Evolutionary conservation across 2,329 filamentous ascomycete species (phyloP), one percentile per base, ranked within the genome.

Genomic region (Fusarium tjaetaba): DNA sequence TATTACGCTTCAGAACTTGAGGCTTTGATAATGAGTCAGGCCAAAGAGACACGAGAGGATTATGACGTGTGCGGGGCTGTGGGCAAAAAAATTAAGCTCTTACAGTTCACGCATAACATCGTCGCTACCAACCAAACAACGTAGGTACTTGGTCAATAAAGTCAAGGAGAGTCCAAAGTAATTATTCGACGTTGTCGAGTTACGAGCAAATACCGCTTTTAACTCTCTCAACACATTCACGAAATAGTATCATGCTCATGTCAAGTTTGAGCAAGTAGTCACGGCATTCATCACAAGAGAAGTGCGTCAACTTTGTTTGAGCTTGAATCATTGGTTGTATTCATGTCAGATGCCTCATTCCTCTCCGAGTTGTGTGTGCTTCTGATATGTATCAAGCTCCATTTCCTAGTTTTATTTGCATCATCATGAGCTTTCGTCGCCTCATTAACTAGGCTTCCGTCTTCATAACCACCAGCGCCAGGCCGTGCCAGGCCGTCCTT

Each of bases 401-500:
- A 49, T 73, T 71, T 65, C 68, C 56, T 70, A 55, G 43, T 65
- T 62, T 72, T 65, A 15, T 69, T 76, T 59, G 63, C 48, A 52
- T 73, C 64, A 38, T 62, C 60, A 66, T 72, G 59, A 65, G 45
- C 61, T 61, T 55, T 74, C 68, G 43, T 78, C 61, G 60, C 67
- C 65, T 75, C 68, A 49, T 78, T 64, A 73, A 71, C 71, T 65
- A 70, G 61, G 71, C 70, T 57, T 56, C 69, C 71, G 48, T 65
- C 68, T 76, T 75, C 72, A 55, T 77, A 69, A 62, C 51, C 66
- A 56, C 64, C 72, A 58, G 61, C 65, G 52, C 68, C 49, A 65
- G 76, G 76, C 68, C 72, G 71, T 72, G 55, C 76, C 76, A 72
- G 74, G 62, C 76, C 76, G 34, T 70, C 61, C 68, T 61, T 69